These are phyloP conservation scores for Aspergillus cejpii DNA, from an alignment of 2,329 filamentous ascomycete genomes.

Conservation along the genomic window DNA sequence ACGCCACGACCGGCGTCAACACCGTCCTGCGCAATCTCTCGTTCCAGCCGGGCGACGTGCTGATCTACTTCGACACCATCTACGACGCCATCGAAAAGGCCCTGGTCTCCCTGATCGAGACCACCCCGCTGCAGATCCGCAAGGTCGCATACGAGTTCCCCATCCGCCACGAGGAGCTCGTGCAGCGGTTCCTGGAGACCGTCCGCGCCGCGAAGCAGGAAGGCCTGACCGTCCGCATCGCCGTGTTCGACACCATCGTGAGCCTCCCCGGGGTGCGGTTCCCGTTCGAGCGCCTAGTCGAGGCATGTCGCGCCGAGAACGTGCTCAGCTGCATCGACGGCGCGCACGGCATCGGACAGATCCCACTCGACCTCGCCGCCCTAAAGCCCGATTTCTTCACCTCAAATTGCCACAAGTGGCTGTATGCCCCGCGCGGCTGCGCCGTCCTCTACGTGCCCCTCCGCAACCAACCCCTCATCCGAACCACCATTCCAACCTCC, in stretches of 20 bases:
- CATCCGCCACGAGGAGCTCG: slow-evolving; percentile 59
- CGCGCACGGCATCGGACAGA: slow-evolving; percentile 76
- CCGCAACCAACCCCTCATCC: slow-evolving; percentile 68
- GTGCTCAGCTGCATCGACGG: slow-evolving; percentile 73
- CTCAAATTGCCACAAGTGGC: slow-evolving; percentile 87
- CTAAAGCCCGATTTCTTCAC: slow-evolving; percentile 81
- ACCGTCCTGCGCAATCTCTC: slow-evolving; percentile 68
- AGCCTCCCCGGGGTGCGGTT: slow-evolving; percentile 72
- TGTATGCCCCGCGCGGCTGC: slow-evolving; percentile 70
- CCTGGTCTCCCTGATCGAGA: slow-evolving; percentile 66
- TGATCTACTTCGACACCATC: slow-evolving; percentile 70
- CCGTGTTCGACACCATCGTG: slow-evolving; percentile 73
- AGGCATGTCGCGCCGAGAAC: slow-evolving; percentile 58
- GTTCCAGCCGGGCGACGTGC: slow-evolving; percentile 63
- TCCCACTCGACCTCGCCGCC: slow-evolving; percentile 59
- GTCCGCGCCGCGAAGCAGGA: slow-evolving; percentile 49
- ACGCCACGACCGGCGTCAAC: slow-evolving; percentile 66
- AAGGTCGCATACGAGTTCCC: slow-evolving; percentile 63
- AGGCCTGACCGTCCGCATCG: slow-evolving; percentile 60
- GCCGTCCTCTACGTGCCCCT: slow-evolving; percentile 72
- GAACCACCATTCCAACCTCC: slow-evolving; percentile 69
- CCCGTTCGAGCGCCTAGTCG: slow-evolving; percentile 64
- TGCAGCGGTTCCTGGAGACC: slow-evolving; percentile 54
- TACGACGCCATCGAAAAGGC: slow-evolving; percentile 74
- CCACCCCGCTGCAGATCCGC: slow-evolving; percentile 44